Conservation (phyloP, 192 early-diverging fungal species). For the Gaertneriomyces semiglobifer region DNA sequence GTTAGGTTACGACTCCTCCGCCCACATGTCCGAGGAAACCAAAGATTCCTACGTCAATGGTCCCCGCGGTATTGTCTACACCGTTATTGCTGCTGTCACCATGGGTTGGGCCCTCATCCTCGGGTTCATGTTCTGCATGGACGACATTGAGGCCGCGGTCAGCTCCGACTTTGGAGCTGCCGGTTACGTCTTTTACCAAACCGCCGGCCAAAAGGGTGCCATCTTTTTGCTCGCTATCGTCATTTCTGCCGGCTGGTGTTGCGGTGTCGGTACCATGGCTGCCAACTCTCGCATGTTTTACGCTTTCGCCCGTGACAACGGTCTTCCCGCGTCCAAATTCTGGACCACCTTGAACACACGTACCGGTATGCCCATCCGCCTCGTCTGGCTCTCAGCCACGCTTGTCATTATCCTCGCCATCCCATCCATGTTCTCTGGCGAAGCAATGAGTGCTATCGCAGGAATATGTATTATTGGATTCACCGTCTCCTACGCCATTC, state of each 20-base stretch:
- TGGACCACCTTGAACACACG: conserved; percentile 35
- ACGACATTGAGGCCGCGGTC: conserved; percentile 17
- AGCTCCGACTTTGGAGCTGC: conserved; percentile 17
- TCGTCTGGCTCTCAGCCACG: conserved; percentile 42
- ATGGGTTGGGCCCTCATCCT: conserved; percentile 44
- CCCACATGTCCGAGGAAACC: conserved; percentile 50
- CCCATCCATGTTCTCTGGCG: conserved; percentile 39
- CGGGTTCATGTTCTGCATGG: conserved; percentile 32
- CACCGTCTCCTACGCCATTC: conserved; percentile 45
- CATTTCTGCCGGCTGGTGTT: conserved; percentile 34
- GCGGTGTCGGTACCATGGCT: conserved; percentile 40
- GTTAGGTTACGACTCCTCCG: conserved; percentile 46
- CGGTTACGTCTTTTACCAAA: conserved; percentile 37
- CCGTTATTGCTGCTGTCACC: conserved; percentile 32
- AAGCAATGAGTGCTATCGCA: conserved; percentile 33
- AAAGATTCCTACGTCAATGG: conserved; percentile 38
- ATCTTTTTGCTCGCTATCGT: conserved; percentile 40
- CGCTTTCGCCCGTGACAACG: conserved; percentile 52
- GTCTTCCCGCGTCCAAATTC: conserved; percentile 40
- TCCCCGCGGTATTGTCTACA: conserved; percentile 36
- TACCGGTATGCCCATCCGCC: conserved; percentile 42
- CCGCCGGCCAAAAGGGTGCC: conserved; percentile 33
- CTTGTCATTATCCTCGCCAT: conserved; percentile 37
- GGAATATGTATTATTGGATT: conserved; percentile 42
- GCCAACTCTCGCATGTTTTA: conserved; percentile 52